These are phyloP conservation scores for Pancytospora philotis DNA, from an alignment of 371 early-diverging fungal species.

Conservation along the genomic window DNA sequence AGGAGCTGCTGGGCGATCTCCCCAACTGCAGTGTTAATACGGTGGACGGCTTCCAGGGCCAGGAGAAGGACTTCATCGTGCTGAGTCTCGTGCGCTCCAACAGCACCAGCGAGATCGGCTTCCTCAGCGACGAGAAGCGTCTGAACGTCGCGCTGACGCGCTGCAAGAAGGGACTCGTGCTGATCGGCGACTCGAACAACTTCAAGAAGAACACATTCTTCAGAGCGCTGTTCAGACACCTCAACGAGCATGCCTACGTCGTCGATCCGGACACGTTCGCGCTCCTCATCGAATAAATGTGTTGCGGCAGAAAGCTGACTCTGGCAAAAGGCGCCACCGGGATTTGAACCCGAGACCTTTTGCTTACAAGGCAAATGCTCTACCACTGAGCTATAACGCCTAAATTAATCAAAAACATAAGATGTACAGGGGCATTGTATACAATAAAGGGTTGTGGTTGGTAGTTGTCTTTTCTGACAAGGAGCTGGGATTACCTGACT, in stretches of 20 bases:
- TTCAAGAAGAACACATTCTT: conserved; percentile 5
- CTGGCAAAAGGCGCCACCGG: conserved; percentile 7
- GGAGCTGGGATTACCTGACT: too few species aligned
- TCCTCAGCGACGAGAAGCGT: conserved; percentile 84
- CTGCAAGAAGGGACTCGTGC: conserved; percentile 79
- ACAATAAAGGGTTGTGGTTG: too few species aligned
- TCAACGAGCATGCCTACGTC: conserved; percentile 12
- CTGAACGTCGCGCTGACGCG: conserved; percentile 92
- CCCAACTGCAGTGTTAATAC: conserved; percentile 62
- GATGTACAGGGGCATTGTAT: too few species aligned
- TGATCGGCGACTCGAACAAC: conserved; percentile 77
- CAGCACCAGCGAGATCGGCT: conserved; percentile 83
- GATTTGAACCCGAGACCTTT: conserved; percentile 20
- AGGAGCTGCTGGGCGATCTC: conserved; percentile 32
- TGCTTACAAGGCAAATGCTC: conserved; percentile 18
- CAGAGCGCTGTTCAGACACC: neutral
- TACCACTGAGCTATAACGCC: conserved; percentile 17
- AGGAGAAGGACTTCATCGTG: conserved; percentile 96
- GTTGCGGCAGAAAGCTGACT: too few species aligned
- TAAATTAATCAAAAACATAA: too few species aligned
- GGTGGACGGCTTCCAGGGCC: conserved; percentile 98
- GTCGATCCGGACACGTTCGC: conserved; percentile 24
- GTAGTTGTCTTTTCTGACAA: too few species aligned
- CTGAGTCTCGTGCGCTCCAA: conserved; percentile 88
- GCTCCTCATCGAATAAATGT: too few species aligned